Base-by-base conservation (phyloP, 768 basidiomycete genomes). In the Rubroboletus pulcherrimus region DNA sequence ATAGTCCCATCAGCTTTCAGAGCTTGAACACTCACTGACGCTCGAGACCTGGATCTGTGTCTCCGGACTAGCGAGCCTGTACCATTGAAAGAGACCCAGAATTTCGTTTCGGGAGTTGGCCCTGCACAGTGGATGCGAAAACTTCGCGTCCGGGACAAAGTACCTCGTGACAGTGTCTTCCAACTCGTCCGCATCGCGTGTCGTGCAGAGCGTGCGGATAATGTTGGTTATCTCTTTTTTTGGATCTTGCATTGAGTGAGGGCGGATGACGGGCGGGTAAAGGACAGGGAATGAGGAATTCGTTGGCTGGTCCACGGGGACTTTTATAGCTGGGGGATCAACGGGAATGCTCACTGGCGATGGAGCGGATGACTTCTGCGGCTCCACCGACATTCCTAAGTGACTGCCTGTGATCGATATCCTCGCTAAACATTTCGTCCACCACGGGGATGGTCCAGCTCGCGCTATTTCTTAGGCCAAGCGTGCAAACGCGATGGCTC, bases 1-100 rank as follows among this genome's bases (percentile, higher is more conserved):
- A 30, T 29, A 17, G n/a, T n/a, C 1, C 29, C 40, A n/a, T 39
- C 41, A 2, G 2, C 19, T 1, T 33, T 17, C 7, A 30, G 0
- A n/a, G 34, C 4, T 17, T 5, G 26, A 47, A 46, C 31, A 73
- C 79, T 70, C 52, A 81, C 82, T 74, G 53, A 82, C 73, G 51
- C 65, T 74, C 8, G 71, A 64, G 3, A 83, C 72, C 2, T 72
- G 57, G 35, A 80, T 59, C 9, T 77, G 66, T 24, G 80, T 73
- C 24, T 66, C 59, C 0, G 85, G 86, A 12, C 83, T 85, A 64
- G 85, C 67, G 34, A 87, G 73, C 48, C 85, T 81, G 65, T 85
- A 84, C 83, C 84, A 87, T 79, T 85, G 82, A 64, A 81, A 85
- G 31, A 64, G 40, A 75, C 82, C 62, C 4, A 86, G 72, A 29